phyloP scores from a whole-genome alignment of 495 filamentous ascomycete genomes.

The Penicillium desertorum region DNA sequence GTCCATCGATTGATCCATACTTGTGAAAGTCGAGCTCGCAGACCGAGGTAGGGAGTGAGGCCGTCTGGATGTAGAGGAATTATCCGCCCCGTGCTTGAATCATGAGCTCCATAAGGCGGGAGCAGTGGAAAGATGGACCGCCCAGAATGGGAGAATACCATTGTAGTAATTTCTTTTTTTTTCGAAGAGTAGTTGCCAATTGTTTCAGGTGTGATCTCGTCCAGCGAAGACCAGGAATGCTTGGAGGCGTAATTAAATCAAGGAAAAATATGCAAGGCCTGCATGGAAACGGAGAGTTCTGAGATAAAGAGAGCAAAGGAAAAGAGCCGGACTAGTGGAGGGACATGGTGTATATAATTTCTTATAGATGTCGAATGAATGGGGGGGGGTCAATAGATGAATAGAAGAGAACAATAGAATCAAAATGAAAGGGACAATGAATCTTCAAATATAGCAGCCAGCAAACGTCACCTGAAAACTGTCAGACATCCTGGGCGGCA shows the following conservation, averaged over 20 bases:
- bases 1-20: slow-evolving; percentile 98
- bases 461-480: neutral
- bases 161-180: slow-evolving; percentile 11
- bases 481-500: slow-evolving; percentile 17
- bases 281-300: neutral
- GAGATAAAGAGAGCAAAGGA: slow-evolving; percentile 11
- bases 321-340: slow-evolving; percentile 18
- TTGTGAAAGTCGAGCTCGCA: slow-evolving; percentile 87
- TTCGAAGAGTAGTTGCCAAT: neutral
- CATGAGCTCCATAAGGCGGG: slow-evolving; percentile 46
- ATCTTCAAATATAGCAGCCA: slow-evolving; percentile 15
- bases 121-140: slow-evolving; percentile 44
- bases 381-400: slow-evolving; percentile 12
- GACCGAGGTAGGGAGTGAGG: slow-evolving; percentile 90
- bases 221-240: slow-evolving; percentile 6
- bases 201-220: slow-evolving; percentile 7
- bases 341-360: slow-evolving; percentile 14
- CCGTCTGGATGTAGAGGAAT: slow-evolving; percentile 63
- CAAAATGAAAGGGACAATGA: slow-evolving; percentile 8
- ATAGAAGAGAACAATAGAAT: slow-evolving; percentile 14
- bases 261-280: slow-evolving; percentile 4
- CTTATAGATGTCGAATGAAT: slow-evolving; percentile 23
- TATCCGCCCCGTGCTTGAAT: slow-evolving; percentile 35
- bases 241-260: slow-evolving; percentile 2
- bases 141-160: slow-evolving; percentile 36